Evolutionary conservation across 73 alveolate species (phyloP).

Genomic region (Loxodes magnus): DNA sequence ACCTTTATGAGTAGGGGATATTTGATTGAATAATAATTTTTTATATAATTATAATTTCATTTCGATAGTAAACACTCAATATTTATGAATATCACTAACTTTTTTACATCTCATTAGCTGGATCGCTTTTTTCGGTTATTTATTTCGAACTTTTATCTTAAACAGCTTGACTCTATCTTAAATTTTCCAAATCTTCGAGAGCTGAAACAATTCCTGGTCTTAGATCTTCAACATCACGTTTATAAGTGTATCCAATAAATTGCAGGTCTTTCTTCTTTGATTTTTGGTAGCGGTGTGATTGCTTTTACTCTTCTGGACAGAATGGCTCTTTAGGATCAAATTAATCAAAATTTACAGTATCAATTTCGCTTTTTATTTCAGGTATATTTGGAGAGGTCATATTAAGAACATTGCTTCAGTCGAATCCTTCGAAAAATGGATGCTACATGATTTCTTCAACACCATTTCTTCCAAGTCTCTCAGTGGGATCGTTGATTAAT

Average conservation of each 20-base stretch:
- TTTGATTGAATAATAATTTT: too few species aligned
- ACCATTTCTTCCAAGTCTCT: conserved; percentile 65
- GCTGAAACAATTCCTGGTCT: conserved; percentile 14
- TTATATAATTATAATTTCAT: too few species aligned
- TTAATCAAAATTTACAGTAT: conserved; percentile 74
- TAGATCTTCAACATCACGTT: conserved; percentile 27
- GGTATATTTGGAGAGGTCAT: conserved; percentile 71
- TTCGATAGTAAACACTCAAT: too few species aligned
- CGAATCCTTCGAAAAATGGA: conserved; percentile 82
- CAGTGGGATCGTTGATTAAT: conserved; percentile 54
- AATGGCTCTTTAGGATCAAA: conserved; percentile 87
- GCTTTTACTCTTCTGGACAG: conserved; percentile 50
- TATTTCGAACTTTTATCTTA: too few species aligned
- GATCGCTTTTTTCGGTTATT: too few species aligned
- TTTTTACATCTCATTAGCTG: too few species aligned
- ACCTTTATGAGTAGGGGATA: too few species aligned
- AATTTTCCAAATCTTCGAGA: conserved; percentile 1
- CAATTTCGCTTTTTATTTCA: conserved; percentile 35
- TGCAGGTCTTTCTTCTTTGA: conserved; percentile 26
- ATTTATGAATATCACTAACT: too few species aligned
- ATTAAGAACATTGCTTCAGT: conserved; percentile 68
- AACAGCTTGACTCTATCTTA: too few species aligned
- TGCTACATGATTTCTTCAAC: conserved; percentile 86
- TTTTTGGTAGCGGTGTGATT: conserved; percentile 18
- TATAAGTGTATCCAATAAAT: conserved; percentile 41